These are phyloP conservation scores for Phytophthora fragariaefolia DNA, from an alignment of 352 stramenopile species.

Conservation along the genomic window DNA sequence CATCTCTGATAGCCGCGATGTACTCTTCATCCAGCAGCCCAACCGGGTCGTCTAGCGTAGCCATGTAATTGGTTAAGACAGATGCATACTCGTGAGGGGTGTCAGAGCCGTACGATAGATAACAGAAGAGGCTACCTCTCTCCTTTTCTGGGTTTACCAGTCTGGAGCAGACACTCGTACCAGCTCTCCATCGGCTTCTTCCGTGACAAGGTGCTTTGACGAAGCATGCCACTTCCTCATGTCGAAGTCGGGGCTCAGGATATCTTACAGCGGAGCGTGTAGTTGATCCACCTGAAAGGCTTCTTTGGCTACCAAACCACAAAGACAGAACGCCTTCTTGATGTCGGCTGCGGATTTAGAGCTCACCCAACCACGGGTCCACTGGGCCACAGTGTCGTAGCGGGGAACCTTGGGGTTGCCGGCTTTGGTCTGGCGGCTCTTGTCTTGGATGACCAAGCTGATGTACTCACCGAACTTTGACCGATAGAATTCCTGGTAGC, in stretches of 20 bases:
- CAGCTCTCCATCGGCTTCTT: neutral
- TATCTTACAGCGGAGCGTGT: conserved; percentile 2
- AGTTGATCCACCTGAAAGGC: conserved; percentile 1
- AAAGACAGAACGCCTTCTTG: conserved; percentile 7
- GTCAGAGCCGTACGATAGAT: neutral
- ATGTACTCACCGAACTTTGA: conserved; percentile 12
- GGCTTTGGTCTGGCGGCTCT: neutral
- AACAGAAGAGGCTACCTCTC: conserved; percentile 12
- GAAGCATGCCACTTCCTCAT: conserved; percentile 1
- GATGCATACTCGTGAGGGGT: neutral
- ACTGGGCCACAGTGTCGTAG: conserved; percentile 11
- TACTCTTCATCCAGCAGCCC: conserved; percentile 8
- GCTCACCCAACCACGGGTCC: neutral
- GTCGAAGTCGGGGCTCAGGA: conserved; percentile 4
- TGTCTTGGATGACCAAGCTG: neutral
- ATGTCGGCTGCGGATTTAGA: neutral
- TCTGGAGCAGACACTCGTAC: neutral
- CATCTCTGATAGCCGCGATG: too few relatives aligned
- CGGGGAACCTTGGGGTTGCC: conserved; percentile 6
- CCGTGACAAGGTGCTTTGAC: conserved; percentile 5
- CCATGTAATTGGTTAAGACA: conserved; percentile 6
- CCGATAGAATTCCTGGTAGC: conserved; percentile 21
- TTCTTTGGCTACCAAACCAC: conserved; percentile 1
- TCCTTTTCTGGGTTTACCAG: conserved; percentile 5
- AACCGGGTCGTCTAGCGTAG: neutral